Base-by-base conservation (phyloP, 108 stramenopile genomes). In the Pseudonitzschia pungens region DNA sequence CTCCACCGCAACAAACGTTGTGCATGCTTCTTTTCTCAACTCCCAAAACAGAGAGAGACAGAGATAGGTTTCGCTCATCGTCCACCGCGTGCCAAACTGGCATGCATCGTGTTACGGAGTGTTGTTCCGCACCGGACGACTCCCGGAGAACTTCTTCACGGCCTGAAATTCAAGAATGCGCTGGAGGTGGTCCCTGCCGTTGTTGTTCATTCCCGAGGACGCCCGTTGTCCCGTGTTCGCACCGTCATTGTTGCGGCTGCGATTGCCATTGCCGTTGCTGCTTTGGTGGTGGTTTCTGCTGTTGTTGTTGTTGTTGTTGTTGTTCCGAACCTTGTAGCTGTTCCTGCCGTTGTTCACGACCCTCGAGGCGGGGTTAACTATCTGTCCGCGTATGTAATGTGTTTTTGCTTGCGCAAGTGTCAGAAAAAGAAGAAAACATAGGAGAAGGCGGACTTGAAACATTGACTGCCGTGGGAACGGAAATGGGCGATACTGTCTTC, bases 141-240 rank as follows among this genome's bases (percentile, higher is more conserved):
- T 75, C 42, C 74, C 74, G 3, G 74, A 45, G 28, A 75, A 26
- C 15, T 55, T 65, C 43, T 41, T 75, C 22, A 68, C 74, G 15
- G 66, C 40, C 28, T 68, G 74, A 45, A 68, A 75, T 55, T 75
- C 74, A 27, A 75, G 56, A 22, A 75, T 53, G 36, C 58, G 54
- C 24, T 70, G 28, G n/a, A 43, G 33, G 29, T 20, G 31, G 24
- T 68, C 65, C 56, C n/a, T n/a, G n/a, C n/a, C n/a, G n/a, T 41
- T 59, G 21, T 66, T 65, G 26, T 53, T 66, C 50, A 52, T 63
- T 32, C 51, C 33, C 8, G 45, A 58, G 27, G 57, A 15, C 27
- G 57, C 14, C 16, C 45, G 45, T 18, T 48, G 45, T 18, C 45
- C 42, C 42, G 42, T 53, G 52, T 4, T 53, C 8, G 4, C 52